phyloP scores from a whole-genome alignment of 148 eudicot species.

The Rheum nobile region DNA sequence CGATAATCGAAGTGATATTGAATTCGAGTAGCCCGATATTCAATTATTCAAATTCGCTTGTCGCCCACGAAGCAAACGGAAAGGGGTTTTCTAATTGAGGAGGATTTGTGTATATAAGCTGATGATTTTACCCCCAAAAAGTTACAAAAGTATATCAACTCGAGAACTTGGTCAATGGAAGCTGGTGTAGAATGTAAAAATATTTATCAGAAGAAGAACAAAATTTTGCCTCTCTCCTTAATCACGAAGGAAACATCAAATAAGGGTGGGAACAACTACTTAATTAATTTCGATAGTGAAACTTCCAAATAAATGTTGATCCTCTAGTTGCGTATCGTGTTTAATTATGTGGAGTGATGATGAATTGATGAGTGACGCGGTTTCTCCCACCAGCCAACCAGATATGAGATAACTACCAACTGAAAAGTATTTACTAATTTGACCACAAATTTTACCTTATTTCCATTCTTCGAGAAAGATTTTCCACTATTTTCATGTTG shows the following conservation, averaged over 20 bases:
- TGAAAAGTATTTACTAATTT: not conserved
- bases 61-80: not conserved
- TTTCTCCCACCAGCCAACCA: not conserved
- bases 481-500: not conserved
- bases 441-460: not conserved
- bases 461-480: not conserved
- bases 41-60: not conserved
- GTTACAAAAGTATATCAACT: not conserved
- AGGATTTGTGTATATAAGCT: not conserved
- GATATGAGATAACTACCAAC: not conserved
- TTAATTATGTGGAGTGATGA: not conserved
- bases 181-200: not conserved
- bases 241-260: slow-evolving; percentile 2
- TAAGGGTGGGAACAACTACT: not conserved
- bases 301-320: not conserved
- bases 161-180: not conserved
- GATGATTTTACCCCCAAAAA: not conserved
- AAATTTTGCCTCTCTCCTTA: not conserved
- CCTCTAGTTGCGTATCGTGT: not conserved
- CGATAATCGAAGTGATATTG: not conserved
- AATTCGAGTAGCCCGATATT: not conserved
- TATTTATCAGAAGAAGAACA: not conserved
- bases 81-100: not conserved
- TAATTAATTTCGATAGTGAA: not conserved
- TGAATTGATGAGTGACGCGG: not conserved